Percentiles rank a stretch among this genome's conserved stretches.
These are phyloP conservation scores for Nematocida ausubeli DNA, from an alignment of 371 early-diverging fungal genomes.

Conservation along the genomic window DNA sequence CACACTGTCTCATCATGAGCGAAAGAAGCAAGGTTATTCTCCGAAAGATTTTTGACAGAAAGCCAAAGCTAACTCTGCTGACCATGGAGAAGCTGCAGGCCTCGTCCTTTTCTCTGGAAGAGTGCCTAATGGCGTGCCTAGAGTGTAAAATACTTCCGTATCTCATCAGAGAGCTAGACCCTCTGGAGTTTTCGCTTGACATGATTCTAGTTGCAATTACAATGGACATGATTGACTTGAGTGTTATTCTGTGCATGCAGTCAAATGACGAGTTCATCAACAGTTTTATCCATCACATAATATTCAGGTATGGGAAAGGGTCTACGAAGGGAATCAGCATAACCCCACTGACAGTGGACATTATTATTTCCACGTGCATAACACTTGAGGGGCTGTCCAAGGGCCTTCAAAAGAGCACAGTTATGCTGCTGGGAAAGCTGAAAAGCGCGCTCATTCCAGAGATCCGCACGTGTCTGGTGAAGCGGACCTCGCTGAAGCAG, in stretches of 20 bases:
- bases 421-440: slow-evolving; percentile 16
- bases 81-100: slow-evolving; percentile 25
- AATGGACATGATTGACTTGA: slow-evolving; percentile 36
- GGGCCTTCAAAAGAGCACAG: slow-evolving; percentile 32
- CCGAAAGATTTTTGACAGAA: slow-evolving; percentile 39
- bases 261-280: slow-evolving; percentile 54
- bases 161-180: slow-evolving; percentile 40
- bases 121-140: slow-evolving; percentile 38
- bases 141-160: slow-evolving; percentile 44
- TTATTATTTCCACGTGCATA: slow-evolving; percentile 48
- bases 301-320: slow-evolving; percentile 48
- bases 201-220: slow-evolving; percentile 39
- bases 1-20: background rate
- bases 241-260: slow-evolving; percentile 34
- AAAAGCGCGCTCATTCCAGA: slow-evolving; percentile 51
- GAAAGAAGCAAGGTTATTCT: slow-evolving; percentile 22
- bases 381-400: slow-evolving; percentile 40
- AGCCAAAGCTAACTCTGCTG: slow-evolving; percentile 23
- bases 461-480: slow-evolving; percentile 35
- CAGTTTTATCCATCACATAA: slow-evolving; percentile 36
- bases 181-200: slow-evolving; percentile 50
- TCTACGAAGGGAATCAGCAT: slow-evolving; percentile 44
- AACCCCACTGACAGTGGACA: slow-evolving; percentile 41
- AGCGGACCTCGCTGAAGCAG: slow-evolving; percentile 37
- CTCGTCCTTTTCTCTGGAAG: slow-evolving; percentile 25